Evolutionary conservation across 345 rosid species (phyloP).

Genomic region (Dipteronia dyeriana): DNA sequence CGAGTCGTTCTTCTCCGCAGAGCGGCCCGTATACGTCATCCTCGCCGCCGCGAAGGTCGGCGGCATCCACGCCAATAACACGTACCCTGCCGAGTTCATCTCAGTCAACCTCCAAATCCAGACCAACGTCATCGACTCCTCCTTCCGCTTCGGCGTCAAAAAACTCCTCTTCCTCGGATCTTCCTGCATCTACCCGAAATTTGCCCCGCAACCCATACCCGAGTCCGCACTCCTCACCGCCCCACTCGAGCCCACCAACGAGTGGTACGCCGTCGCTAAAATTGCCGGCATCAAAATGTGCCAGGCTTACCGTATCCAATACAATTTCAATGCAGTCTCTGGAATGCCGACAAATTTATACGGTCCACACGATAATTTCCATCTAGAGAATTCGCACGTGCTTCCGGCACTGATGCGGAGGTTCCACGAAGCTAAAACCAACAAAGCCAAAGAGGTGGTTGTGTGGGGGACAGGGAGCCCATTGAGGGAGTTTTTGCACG

Average conservation of each 20-base stretch:
- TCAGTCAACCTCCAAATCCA: conserved; percentile 91
- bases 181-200: conserved; percentile 91
- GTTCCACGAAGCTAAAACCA: conserved; percentile 82
- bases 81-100: conserved; percentile 95
- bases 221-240: conserved; percentile 81
- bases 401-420: conserved; percentile 90
- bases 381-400: conserved; percentile 91
- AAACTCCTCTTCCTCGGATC: conserved; percentile 91
- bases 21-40: conserved; percentile 69
- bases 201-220: conserved; percentile 89
- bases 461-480: conserved; percentile 98
- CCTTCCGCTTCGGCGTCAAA: conserved; percentile 61
- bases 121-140: conserved; percentile 84
- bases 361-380: conserved; percentile 89
- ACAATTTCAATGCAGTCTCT: conserved; percentile 76
- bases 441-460: conserved; percentile 73
- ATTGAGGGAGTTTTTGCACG: conserved; percentile 91
- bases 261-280: conserved; percentile 93
- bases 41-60: conserved; percentile 97
- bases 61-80: conserved; percentile 94
- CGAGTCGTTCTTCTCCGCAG: conserved; percentile 67
- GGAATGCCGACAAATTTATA: conserved; percentile 96
- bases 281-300: conserved; percentile 96
- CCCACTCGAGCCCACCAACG: conserved; percentile 89
- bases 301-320: conserved; percentile 84